These are phyloP conservation scores for Kwoniella shivajii DNA, from an alignment of 1,284 basidiomycete species.

Conservation along the genomic window DNA sequence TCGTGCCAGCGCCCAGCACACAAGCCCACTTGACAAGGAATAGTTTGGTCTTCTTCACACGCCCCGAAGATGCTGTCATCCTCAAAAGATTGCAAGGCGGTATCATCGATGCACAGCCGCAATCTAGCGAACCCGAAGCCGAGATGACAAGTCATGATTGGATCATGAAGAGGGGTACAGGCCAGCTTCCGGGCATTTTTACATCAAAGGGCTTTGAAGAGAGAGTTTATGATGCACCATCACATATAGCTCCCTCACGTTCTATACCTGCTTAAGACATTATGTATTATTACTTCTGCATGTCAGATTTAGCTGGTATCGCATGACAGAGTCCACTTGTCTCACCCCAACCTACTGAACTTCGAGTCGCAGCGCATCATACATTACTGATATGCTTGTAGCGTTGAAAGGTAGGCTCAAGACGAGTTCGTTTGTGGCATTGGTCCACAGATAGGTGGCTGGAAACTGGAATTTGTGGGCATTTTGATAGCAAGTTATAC, in stretches of 20 bases:
- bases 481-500: constrained; percentile 34
- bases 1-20: constrained; percentile 56
- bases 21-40: constrained; percentile 60
- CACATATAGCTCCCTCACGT: neutral
- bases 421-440: constrained; percentile 26
- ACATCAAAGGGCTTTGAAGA: constrained; percentile 25
- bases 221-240: neutral
- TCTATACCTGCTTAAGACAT: neutral
- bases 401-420: constrained; percentile 40
- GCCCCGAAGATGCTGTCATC: constrained; percentile 62
- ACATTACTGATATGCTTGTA: constrained; percentile 31
- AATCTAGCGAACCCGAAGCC: constrained; percentile 3
- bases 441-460: constrained; percentile 15
- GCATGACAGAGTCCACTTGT: neutral
- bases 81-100: constrained; percentile 35
- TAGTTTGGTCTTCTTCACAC: constrained; percentile 66
- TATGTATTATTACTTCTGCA: no score
- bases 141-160: constrained; percentile 36
- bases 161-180: constrained; percentile 34
- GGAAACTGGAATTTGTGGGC: constrained; percentile 31
- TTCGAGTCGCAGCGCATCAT: constrained; percentile 40
- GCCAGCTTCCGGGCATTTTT: constrained; percentile 29
- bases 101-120: constrained; percentile 29
- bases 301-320: no score
- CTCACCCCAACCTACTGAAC: constrained; percentile 9